Base-by-base conservation (phyloP, 352 stramenopile genomes). In the Pythium apleroticum region DNA sequence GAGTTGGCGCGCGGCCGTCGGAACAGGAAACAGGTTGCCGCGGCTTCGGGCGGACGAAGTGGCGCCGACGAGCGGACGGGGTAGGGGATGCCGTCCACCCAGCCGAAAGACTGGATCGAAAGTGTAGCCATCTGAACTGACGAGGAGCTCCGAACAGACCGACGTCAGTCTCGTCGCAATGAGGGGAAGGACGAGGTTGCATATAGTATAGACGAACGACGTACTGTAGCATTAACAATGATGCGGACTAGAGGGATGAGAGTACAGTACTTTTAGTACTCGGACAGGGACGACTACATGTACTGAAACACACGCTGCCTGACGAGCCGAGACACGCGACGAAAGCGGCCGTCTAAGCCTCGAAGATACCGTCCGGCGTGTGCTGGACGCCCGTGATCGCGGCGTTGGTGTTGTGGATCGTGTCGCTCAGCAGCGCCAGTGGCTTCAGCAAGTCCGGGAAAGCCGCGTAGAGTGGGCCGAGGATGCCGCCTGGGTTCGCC, bases 331-430 rank as follows among this genome's bases (percentile, higher is more conserved):
- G n/a, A n/a, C n/a, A n/a, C n/a, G n/a, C n/a, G n/a, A n/a, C n/a
- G n/a, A n/a, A n/a, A n/a, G n/a, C n/a, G n/a, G n/a, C n/a, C n/a
- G n/a, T n/a, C n/a, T 55, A 55, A 24, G 49, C 49, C 28, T 55
- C 25, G 28, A 55, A 55, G 49, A 55, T 55, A 15, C 49, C 49
- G 28, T 55, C 49, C 1, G 49, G 49, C 4, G 49, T 55, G 49
- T 55, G 49, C 49, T 55, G 49, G 4, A 55, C 49, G 19, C 49
- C 49, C 12, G 49, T 25, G 24, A 55, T 11, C 4, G 49, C 49
- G 14, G 49, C 49, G 25, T 55, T 55, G 24, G 49, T 55, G 49
- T 55, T 55, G 49, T 55, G 49, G 49, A 55, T 22, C 4, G 28
- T 55, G 49, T 55, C 49, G 49, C 49, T 55, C 8, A 37, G 25